phyloP scores from a whole-genome alignment of 768 basidiomycete species.

The Amyloporia xantha region DNA sequence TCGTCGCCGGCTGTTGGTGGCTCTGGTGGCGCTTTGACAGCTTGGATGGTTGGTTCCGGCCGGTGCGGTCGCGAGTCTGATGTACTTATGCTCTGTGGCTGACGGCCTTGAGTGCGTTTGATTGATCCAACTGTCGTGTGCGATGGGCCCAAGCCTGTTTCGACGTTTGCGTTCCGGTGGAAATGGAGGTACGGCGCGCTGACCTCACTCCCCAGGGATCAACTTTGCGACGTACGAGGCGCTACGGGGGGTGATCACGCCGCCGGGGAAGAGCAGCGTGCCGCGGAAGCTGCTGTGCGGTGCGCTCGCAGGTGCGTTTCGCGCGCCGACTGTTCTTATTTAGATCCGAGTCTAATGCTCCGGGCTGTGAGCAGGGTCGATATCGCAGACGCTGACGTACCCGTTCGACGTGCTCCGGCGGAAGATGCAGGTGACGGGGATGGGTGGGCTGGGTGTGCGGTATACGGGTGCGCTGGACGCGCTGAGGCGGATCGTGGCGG shows the following conservation, averaged over 20 bases:
- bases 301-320: constrained; percentile 69
- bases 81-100: too few relatives aligned
- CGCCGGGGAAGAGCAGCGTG: constrained; percentile 69
- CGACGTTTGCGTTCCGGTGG: too few relatives aligned
- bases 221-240: constrained; percentile 95
- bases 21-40: too few relatives aligned
- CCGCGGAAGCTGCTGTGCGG: constrained; percentile 76
- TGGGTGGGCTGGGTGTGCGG: constrained; percentile 54
- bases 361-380: constrained; percentile 48
- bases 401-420: constrained; percentile 92
- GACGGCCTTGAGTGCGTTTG: too few relatives aligned
- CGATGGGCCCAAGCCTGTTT: too few relatives aligned
- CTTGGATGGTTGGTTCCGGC: not conserved
- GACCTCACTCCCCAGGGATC: constrained; percentile 54
- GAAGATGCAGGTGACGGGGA: constrained; percentile 92
- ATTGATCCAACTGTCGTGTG: too few relatives aligned
- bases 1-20: not conserved
- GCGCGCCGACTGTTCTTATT: too few relatives aligned
- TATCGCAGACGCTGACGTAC: constrained; percentile 92
- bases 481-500: constrained; percentile 54
- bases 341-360: too few relatives aligned
- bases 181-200: too few relatives aligned
- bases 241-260: constrained; percentile 65
- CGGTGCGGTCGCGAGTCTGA: too few relatives aligned
- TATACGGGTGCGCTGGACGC: constrained; percentile 83